Evolutionary conservation across 1,284 basidiomycete genomes (phyloP), one percentile per base, ranked within the genome.

Genomic region (Rhodotorula sp.): DNA sequence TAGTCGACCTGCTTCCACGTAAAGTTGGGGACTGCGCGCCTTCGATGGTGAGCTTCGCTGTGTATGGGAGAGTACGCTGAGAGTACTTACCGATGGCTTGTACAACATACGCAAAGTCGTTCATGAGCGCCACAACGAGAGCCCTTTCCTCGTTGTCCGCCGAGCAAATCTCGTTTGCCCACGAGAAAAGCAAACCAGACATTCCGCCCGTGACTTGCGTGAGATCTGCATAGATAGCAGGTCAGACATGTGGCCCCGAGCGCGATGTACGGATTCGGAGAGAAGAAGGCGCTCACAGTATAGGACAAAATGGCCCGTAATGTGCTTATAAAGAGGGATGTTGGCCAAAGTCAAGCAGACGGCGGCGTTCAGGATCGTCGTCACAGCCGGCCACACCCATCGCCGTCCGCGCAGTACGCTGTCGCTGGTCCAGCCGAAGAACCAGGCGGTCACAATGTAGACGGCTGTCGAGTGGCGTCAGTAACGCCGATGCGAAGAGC

Each of bases 1-100:
- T 79, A 80, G 21, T 78, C 76, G n/a, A 66, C 73, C 21, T 78
- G 79, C 64, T 79, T 78, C 80, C 80, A 81, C 6, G 79, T 78
- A 48, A 81, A 80, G 67, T 79, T 79, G 2, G 80, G 80, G 47
- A 48, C 61, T 49, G 63, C 2, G 58, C 10, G 60, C 60, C 15
- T 45, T 49, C 28, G 54, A 47, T 47, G 5, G 50, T 38, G 5
- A 55, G 50, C 23, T 19, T 2, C 5, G 16, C 18, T 6, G 15
- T 28, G 16, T 38, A 23, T n/a, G 31, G 38, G 26, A 3, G 47
- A 19, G 50, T n/a, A 73, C 65, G 14, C 16, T 3, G 31, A 19
- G 38, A 43, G 38, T 18, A 50, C 60, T 18, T 69, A 52, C 72
- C 77, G 47, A 79, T 70, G 16, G 79, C 78, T 67, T 79, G 79